Conservation (phyloP, 2,329 filamentous ascomycete species). For the Hypoxylon sp. region DNA sequence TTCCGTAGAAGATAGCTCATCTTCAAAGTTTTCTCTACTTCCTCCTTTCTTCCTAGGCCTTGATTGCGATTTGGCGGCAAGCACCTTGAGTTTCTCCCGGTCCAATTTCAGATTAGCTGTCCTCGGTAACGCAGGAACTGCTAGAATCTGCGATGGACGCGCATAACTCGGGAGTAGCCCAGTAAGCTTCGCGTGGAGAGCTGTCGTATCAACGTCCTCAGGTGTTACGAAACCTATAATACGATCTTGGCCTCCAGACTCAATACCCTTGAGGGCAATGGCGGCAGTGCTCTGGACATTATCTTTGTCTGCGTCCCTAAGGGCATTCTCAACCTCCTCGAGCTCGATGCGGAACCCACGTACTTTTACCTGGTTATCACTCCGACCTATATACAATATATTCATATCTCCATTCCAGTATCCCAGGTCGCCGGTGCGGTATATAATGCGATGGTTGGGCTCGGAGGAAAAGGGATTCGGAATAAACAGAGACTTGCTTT, state of each 20-base stretch:
- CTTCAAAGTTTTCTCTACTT: not conserved
- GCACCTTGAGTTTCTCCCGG: not conserved
- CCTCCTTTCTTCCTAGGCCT: not conserved
- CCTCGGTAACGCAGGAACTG: not conserved
- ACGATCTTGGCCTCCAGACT: not conserved
- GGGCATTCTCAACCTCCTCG: not conserved
- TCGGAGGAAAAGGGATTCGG: not conserved
- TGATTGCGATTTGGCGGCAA: not conserved
- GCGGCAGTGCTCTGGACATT: not conserved
- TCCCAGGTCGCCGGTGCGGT: not conserved
- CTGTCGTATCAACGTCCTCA: not conserved
- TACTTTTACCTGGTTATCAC: not conserved
- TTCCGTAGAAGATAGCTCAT: not conserved
- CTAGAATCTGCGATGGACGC: not conserved
- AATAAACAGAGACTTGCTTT: not conserved
- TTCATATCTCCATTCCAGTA: not conserved
- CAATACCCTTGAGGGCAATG: not conserved
- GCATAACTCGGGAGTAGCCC: not conserved
- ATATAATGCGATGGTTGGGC: not conserved
- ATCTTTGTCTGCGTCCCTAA: not conserved
- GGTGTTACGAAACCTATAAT: not conserved
- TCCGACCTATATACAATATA: conserved; percentile 1
- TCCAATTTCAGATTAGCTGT: not conserved
- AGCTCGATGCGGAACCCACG: not conserved
- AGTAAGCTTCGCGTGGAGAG: not conserved